phyloP scores from a whole-genome alignment of 371 early-diverging fungal genomes.

The Mortierella sp. region DNA sequence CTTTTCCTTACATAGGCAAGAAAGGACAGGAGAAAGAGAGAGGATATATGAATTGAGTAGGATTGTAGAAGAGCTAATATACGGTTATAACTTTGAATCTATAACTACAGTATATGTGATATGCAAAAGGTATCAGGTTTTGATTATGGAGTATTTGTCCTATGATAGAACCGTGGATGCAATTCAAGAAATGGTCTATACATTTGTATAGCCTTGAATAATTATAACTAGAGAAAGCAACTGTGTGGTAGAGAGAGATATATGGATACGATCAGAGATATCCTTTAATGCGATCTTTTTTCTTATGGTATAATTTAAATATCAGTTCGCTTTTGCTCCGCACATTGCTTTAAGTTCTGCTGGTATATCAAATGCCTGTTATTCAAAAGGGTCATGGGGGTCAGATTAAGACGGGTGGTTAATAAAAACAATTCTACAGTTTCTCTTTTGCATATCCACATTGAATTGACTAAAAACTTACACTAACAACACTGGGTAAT shows the following conservation, averaged over 20 bases:
- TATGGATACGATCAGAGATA: no score
- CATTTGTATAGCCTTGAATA: no score
- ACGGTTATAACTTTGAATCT: not conserved
- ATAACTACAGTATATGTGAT: not conserved
- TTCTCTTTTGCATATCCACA: no score
- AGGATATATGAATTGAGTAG: not conserved
- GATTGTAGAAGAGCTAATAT: not conserved
- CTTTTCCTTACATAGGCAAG: not conserved
- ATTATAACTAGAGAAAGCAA: no score
- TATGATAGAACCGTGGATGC: no score
- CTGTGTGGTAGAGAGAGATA: not conserved
- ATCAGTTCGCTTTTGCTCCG: not conserved
- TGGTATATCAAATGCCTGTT: constrained; percentile 21
- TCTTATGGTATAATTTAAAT: not conserved
- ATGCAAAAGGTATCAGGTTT: no score
- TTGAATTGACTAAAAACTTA: not conserved
- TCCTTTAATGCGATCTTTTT: not conserved
- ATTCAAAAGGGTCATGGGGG: not conserved
- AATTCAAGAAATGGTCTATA: no score
- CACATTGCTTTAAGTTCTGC: constrained; percentile 18
- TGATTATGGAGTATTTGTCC: no score
- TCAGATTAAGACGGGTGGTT: no score
- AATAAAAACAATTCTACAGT: no score
- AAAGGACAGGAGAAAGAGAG: not conserved
- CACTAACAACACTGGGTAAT: constrained; percentile 19